Evolutionary conservation across 2,329 filamentous ascomycete species (phyloP).

Genomic region (Biscogniauxia sp.): DNA sequence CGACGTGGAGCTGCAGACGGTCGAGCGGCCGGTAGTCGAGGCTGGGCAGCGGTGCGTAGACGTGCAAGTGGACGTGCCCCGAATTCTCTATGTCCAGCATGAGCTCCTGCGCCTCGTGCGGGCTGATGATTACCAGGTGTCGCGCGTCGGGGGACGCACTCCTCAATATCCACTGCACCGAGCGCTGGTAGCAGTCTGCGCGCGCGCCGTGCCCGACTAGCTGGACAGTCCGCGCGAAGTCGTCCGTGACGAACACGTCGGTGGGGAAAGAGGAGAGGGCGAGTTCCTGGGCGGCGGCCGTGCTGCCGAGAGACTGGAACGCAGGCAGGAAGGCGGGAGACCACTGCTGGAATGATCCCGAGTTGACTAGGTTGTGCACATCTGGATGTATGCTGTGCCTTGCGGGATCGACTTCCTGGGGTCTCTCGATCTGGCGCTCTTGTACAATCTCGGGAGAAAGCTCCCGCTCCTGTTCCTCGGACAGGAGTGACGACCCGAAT

Average conservation of each 20-base stretch:
- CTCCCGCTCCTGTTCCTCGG: constrained; percentile 70
- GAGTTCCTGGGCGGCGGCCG: constrained; percentile 38
- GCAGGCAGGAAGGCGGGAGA: constrained; percentile 42
- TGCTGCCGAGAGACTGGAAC: constrained; percentile 42
- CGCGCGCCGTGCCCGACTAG: neutral
- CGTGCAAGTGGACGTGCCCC: constrained; percentile 14
- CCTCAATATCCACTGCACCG: constrained; percentile 19
- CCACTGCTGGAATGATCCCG: constrained; percentile 29
- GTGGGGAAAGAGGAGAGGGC: constrained; percentile 37
- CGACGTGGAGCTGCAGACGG: constrained; percentile 19
- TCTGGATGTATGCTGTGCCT: constrained; percentile 43
- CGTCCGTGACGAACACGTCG: constrained; percentile 14
- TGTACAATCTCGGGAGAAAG: constrained; percentile 57
- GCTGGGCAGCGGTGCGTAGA: constrained; percentile 20
- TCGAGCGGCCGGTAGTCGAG: constrained; percentile 13
- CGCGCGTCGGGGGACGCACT: neutral
- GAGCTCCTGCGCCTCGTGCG: constrained; percentile 23
- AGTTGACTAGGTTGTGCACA: constrained; percentile 40
- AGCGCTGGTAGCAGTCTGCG: constrained; percentile 17
- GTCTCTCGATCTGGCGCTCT: constrained; percentile 46
- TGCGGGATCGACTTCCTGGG: constrained; percentile 37
- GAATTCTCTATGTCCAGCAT: constrained; percentile 11
- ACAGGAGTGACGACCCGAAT: constrained; percentile 38
- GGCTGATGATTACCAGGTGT: constrained; percentile 25
- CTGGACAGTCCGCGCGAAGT: constrained; percentile 17